These are phyloP conservation scores for Exophiala bonariae DNA, from an alignment of 2,329 filamentous ascomycete genomes.

Conservation along the genomic window DNA sequence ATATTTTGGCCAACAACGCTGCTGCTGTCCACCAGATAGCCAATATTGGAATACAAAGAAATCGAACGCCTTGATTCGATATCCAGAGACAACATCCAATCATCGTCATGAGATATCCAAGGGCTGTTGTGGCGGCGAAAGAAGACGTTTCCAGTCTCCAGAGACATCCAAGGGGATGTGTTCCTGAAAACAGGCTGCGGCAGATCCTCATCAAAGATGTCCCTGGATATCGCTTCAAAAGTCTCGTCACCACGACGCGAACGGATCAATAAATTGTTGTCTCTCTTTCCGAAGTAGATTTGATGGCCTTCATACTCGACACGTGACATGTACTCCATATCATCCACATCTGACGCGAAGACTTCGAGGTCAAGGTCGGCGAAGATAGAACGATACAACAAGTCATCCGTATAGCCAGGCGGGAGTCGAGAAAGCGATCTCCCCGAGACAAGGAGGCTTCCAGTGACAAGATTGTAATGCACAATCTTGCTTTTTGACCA, in stretches of 20 bases:
- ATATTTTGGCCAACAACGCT: conserved; percentile 38
- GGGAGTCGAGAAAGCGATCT: conserved; percentile 33
- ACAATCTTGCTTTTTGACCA: conserved; percentile 13
- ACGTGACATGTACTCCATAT: conserved; percentile 38
- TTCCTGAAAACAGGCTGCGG: conserved; percentile 39
- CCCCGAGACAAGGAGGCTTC: conserved; percentile 36
- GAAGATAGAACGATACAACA: conserved; percentile 29
- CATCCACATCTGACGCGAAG: conserved; percentile 34
- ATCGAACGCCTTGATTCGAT: neutral
- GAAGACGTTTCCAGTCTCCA: conserved; percentile 29
- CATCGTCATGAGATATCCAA: conserved; percentile 30
- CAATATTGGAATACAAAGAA: conserved; percentile 4
- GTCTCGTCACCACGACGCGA: conserved; percentile 18
- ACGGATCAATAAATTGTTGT: conserved; percentile 36
- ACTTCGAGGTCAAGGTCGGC: conserved; percentile 32
- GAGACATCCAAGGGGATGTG: conserved; percentile 51
- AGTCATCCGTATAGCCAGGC: conserved; percentile 26
- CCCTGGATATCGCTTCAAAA: conserved; percentile 35
- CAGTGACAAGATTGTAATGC: conserved; percentile 35
- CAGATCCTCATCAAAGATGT: conserved; percentile 31
- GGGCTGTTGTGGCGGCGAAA: conserved; percentile 31
- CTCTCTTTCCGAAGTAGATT: conserved; percentile 28
- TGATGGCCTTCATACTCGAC: conserved; percentile 29
- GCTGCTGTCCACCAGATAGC: conserved; percentile 34
- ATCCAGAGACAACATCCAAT: conserved; percentile 31